Percentiles rank a stretch among this genome's conserved stretches.
Evolutionary conservation across 495 filamentous ascomycete species (phyloP).

Genomic region (Extremus antarcticus): DNA sequence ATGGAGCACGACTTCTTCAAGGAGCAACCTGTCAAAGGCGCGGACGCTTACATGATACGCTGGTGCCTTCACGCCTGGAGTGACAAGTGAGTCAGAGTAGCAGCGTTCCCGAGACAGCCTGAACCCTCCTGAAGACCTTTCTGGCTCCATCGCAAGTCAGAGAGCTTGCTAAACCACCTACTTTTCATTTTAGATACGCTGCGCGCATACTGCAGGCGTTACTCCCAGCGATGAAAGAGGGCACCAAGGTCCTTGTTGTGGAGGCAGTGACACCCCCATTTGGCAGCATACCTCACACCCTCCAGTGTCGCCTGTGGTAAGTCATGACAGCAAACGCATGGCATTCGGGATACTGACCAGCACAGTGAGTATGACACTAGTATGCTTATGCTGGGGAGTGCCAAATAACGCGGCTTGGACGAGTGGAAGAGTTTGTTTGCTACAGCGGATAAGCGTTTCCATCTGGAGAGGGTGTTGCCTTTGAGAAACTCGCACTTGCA

Average conservation of each 20-base stretch:
- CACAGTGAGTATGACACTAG: not conserved
- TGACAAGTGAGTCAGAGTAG: no score
- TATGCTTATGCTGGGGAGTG: not conserved
- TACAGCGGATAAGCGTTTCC: not conserved
- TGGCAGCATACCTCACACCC: not conserved
- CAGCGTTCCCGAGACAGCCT: no score
- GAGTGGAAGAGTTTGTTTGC: not conserved
- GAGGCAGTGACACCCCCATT: not conserved
- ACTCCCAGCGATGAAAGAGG: not conserved
- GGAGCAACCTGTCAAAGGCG: slow-evolving; percentile 3
- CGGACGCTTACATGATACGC: not conserved
- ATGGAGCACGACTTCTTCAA: slow-evolving; percentile 7
- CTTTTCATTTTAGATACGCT: no score
- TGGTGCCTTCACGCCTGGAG: slow-evolving; percentile 3
- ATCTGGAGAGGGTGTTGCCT: not conserved
- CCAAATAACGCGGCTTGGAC: not conserved
- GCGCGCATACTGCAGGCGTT: not conserved
- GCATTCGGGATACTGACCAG: not conserved
- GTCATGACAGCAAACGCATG: no score
- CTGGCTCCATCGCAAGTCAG: no score
- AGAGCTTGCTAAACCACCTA: no score
- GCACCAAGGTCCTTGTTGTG: not conserved
- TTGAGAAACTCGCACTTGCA: not conserved
- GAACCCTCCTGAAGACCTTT: no score
- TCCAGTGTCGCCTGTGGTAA: not conserved